Evolutionary conservation across 1,139 yeast species (phyloP), one percentile per base, ranked within the genome.

Genomic region (Yamadazyma diospyri): DNA sequence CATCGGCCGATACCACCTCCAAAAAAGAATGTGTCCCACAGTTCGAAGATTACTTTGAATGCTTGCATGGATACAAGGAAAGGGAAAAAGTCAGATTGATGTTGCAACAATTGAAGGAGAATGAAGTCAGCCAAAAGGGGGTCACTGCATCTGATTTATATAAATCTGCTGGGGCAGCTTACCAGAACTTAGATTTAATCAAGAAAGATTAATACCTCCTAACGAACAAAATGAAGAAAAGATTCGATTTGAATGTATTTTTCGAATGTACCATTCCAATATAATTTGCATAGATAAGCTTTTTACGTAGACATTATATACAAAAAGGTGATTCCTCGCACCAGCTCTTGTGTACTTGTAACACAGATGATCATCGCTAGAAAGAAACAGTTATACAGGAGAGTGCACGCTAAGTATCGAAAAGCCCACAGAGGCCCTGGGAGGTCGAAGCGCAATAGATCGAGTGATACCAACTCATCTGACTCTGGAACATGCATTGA

Each of bases 21-120:
- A 64, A 61, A 41, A 67, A 65, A 50, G 66, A 59, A 47, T 69
- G 75, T 48, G 57, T 61, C 22, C 74, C 74, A 19, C 57, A 55
- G 31, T 68, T 60, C 42, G 74, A 69, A 42, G 75, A 69, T 54
- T 69, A 68, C 57, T 63, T 57, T 41, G 75, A 69, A 47, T 69
- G 75, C 47, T 64, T 69, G 50, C 74, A 69, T 48, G 74, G 74
- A 16, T 57, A 48, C 46, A 69, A 69, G 51, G 75, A 69, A 50
- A 64, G 72, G 48, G 74, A 66, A 55, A 66, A 58, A 49, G 61
- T 64, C 30, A 61, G 73, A 55, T 52, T 65, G 37, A 59, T 68
- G 71, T 53, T 64, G 47, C 67, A 68, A 46, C 74, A 69, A 48
- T 64, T 69, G 53, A 65, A 65, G 46, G 69, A 65, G 19, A 69